These are phyloP conservation scores for Striga hermonthica DNA, from an alignment of 305 asterid genomes.

Conservation along the genomic window DNA sequence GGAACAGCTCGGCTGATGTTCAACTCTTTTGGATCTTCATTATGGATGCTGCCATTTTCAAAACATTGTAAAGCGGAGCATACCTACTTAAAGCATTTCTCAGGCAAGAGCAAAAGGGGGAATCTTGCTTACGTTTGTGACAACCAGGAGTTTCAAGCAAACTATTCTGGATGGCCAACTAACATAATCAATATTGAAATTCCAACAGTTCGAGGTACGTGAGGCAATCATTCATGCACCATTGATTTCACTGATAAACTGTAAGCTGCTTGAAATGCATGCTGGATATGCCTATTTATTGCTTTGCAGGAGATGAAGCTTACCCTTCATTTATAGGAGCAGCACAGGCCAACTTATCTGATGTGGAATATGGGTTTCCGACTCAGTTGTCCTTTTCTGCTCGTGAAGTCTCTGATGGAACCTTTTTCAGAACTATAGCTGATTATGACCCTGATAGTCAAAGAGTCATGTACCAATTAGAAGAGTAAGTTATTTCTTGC, in stretches of 20 bases:
- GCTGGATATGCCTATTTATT: conserved; percentile 32
- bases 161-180: conserved; percentile 98
- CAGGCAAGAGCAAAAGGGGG: conserved; percentile 56
- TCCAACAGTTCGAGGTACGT: conserved; percentile 71
- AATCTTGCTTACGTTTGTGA: conserved; percentile 63
- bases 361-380: conserved; percentile 75
- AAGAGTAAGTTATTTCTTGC: conserved; percentile 54
- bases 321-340: conserved; percentile 71
- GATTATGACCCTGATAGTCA: conserved; percentile 87
- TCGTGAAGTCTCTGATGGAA: conserved; percentile 92
- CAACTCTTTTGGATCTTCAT: conserved; percentile 93
- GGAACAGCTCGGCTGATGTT: conserved; percentile 99
- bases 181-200: conserved; percentile 82
- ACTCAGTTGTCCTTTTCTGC: conserved; percentile 93
- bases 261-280: conserved; percentile 27
- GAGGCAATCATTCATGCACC: conserved; percentile 28
- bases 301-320: conserved; percentile 64
- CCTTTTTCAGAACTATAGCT: conserved; percentile 72
- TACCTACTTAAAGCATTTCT: conserved; percentile 68
- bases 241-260: conserved; percentile 22
- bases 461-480: conserved; percentile 62
- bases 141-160: conserved; percentile 59
- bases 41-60: conserved; percentile 95
- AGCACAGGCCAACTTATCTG: conserved; percentile 55
- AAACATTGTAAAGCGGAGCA: conserved; percentile 82